Conservation (phyloP, 2,329 filamentous ascomycete species). For the Zymoseptoria crescenta region DNA sequence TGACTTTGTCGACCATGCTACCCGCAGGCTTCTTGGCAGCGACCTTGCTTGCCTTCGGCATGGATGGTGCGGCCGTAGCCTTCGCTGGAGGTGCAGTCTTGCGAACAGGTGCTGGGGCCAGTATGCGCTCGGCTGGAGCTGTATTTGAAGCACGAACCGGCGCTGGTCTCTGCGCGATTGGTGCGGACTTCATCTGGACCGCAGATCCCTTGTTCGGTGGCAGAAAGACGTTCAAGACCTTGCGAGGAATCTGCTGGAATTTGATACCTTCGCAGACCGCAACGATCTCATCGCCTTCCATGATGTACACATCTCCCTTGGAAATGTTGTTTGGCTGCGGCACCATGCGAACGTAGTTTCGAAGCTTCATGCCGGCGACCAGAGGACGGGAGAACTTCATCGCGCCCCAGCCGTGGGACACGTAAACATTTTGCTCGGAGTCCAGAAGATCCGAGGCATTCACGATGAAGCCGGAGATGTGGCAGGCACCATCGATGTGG, state of each 20-base stretch:
- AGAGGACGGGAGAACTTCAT: constrained; percentile 41
- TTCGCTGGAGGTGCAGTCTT: constrained; percentile 18
- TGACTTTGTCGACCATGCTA: constrained; percentile 45
- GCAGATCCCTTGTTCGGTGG: constrained; percentile 46
- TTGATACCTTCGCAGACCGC: constrained; percentile 55
- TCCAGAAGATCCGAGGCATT: constrained; percentile 53
- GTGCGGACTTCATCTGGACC: constrained; percentile 27
- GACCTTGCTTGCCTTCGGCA: constrained; percentile 45
- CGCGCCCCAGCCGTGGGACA: constrained; percentile 55
- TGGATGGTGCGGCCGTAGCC: constrained; percentile 25
- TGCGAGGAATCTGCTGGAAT: constrained; percentile 60
- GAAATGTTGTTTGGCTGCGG: constrained; percentile 47
- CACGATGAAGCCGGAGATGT: constrained; percentile 53
- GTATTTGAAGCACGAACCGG: constrained; percentile 26
- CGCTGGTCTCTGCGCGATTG: constrained; percentile 30
- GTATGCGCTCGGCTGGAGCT: constrained; percentile 22
- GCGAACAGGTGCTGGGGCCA: constrained; percentile 18
- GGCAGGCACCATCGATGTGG: constrained; percentile 52
- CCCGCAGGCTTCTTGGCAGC: constrained; percentile 45
- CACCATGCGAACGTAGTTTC: constrained; percentile 56
- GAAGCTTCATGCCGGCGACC: constrained; percentile 46
- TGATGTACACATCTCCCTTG: constrained; percentile 53
- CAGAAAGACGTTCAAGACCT: constrained; percentile 58
- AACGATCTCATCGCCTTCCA: constrained; percentile 52
- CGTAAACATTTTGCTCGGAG: constrained; percentile 52